Evolutionary conservation across 305 asterid genomes (phyloP).

Genomic region (Fraxinus greggii): DNA sequence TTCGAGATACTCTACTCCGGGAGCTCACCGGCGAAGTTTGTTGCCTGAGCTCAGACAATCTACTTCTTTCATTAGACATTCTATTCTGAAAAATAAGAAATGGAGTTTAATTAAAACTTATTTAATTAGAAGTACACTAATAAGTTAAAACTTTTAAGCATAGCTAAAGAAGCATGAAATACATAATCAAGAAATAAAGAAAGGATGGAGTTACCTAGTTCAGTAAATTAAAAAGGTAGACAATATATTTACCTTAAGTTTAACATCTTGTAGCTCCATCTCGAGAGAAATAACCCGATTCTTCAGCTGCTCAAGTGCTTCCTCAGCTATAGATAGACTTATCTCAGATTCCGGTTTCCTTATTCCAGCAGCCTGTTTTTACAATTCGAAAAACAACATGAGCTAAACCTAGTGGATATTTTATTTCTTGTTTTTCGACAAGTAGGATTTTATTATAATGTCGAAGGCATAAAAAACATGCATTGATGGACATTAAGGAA

Average conservation of each 20-base stretch:
- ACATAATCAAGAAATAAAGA: background rate
- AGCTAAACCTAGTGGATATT: background rate
- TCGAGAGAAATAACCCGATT: constrained; percentile 54
- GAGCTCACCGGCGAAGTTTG: constrained; percentile 47
- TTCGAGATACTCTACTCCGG: constrained; percentile 34
- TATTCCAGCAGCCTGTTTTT: constrained; percentile 83
- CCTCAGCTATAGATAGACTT: constrained; percentile 65
- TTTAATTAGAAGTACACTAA: background rate
- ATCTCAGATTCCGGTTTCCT: constrained; percentile 55
- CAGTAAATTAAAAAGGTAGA: background rate
- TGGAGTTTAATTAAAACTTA: background rate
- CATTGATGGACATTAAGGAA: background rate
- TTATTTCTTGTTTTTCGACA: background rate
- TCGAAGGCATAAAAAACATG: background rate
- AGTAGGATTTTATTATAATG: background rate
- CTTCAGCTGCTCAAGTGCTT: constrained; percentile 73
- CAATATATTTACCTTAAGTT: constrained; percentile 60
- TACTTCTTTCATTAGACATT: constrained; percentile 59
- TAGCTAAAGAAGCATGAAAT: background rate
- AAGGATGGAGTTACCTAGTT: background rate
- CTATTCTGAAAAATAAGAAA: constrained; percentile 52
- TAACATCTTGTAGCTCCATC: constrained; percentile 71
- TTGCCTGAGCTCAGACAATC: constrained; percentile 66
- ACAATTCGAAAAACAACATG: constrained; percentile 1
- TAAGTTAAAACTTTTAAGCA: background rate